Base-by-base conservation (phyloP, 306 rosid species). In the Lablab purpureus region DNA sequence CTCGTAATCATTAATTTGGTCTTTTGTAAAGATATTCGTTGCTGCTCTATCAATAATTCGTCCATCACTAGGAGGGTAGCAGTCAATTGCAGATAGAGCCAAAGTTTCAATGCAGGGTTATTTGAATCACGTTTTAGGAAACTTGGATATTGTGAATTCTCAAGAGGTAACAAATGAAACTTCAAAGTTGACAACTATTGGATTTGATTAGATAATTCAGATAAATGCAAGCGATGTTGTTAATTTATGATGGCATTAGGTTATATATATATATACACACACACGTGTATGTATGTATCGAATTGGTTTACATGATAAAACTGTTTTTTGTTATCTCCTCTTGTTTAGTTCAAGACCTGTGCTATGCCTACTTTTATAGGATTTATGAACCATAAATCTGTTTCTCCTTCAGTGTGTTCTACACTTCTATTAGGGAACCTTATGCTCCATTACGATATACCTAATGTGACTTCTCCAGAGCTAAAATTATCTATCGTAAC, bases 61-160 rank as follows among this genome's bases (percentile, higher is more conserved):
- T 40, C 97, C 97, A 54, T 90, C 92, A 27, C 67, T 92, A 45
- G 90, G 97, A 75, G 88, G 95, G 46, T 97, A 92, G 59, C 90
- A 92, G 77, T 84, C 90, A 77, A 75, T 86, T 72, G 90, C 97
- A 15, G 93, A 89, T 81, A 86, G 67, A 62, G 98, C 95, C 76
- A 94, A 89, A 86, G 81, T 82, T 23, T 88, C 93, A 88, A 94
- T 94, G 98, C 97, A 92, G 85, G 88, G 89, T 19, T 94, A 94
- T 83, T 79, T 94, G 88, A 89, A 89, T 84, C 98, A 84, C 41
- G 92, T 92, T 73, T 68, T 92, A 22, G 97, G 97, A 83, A 92
- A 87, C 85, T 78, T 87, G 86, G 95, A 94, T 78, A 87, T 92
- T 67, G 93, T 92, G 67, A 94, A 94, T 86, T 92, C 97, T 79